These are phyloP conservation scores for Zygosaccharomyces gambellarensis DNA, from an alignment of 805 yeast genomes.

Conservation along the genomic window DNA sequence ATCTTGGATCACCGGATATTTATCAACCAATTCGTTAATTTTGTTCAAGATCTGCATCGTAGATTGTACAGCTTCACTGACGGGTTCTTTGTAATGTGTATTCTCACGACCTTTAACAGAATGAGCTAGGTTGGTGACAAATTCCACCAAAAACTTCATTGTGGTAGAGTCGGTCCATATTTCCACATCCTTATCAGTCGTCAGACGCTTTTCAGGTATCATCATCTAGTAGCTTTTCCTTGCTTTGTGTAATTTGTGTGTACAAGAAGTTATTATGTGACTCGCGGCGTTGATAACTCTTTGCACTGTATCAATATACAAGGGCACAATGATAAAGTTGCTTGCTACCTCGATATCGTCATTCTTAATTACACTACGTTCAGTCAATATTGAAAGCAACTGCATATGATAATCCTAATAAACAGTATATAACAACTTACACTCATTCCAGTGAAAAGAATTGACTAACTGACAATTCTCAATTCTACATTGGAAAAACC, in stretches of 20 bases:
- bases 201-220: slow-evolving; percentile 44
- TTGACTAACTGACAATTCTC: slow-evolving; percentile 24
- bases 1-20: slow-evolving; percentile 65
- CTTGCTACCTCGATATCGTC: too few species aligned
- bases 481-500: slow-evolving; percentile 26
- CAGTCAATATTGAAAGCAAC: neutral
- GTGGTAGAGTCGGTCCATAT: slow-evolving; percentile 53
- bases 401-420: neutral
- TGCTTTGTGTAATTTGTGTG: neutral
- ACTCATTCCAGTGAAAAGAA: neutral
- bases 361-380: neutral
- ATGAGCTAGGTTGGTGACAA: slow-evolving; percentile 53
- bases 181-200: slow-evolving; percentile 55
- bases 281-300: neutral
- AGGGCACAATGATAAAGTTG: neutral
- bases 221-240: neutral
- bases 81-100: slow-evolving; percentile 41
- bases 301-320: neutral
- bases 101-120: slow-evolving; percentile 60
- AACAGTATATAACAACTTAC: neutral
- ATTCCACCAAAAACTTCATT: slow-evolving; percentile 46
- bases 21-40: slow-evolving; percentile 42
- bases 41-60: slow-evolving; percentile 42
- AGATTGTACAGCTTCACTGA: slow-evolving; percentile 33
- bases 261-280: neutral